A percentile compares a stretch with the other conserved stretches of the same genome.
Conservation (phyloP, 148 eudicot genomes). For the Vaccinium vitisidaea region DNA sequence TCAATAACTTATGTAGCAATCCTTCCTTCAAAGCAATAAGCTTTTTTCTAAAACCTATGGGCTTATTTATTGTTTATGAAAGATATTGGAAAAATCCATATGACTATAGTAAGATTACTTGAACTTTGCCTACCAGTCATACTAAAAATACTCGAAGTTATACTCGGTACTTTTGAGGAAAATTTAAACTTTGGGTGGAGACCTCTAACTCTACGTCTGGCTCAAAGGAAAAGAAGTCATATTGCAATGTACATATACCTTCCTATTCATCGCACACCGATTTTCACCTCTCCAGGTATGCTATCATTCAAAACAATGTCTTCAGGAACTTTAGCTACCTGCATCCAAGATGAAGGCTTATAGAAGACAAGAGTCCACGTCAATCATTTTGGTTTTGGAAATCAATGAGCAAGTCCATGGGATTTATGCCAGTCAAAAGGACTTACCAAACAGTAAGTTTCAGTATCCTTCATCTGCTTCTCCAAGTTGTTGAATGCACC, state of each 20-base stretch:
- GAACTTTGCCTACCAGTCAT: too few relatives aligned
- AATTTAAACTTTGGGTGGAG: too few relatives aligned
- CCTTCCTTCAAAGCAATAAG: too few relatives aligned
- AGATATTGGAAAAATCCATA: too few relatives aligned
- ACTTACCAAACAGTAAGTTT: background rate
- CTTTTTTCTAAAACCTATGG: too few relatives aligned
- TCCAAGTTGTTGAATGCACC: conserved; percentile 5
- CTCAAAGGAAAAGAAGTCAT: background rate
- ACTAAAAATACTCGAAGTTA: too few relatives aligned
- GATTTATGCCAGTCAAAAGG: background rate
- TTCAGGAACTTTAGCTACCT: conserved; percentile 28
- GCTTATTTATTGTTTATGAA: too few relatives aligned
- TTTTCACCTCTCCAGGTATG: conserved; percentile 15
- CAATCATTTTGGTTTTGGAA: background rate
- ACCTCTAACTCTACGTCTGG: too few relatives aligned
- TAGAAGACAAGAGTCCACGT: background rate
- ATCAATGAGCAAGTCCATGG: background rate
- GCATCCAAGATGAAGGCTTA: conserved; percentile 20
- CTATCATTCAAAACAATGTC: conserved; percentile 11
- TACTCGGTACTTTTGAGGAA: too few relatives aligned
- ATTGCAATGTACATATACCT: conserved; percentile 8
- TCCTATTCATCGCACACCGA: background rate
- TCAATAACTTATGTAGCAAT: too few relatives aligned
- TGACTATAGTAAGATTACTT: too few relatives aligned
- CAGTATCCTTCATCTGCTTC: conserved; percentile 24